phyloP scores from a whole-genome alignment of 257 asterid species.

The Agastache rugosa region DNA sequence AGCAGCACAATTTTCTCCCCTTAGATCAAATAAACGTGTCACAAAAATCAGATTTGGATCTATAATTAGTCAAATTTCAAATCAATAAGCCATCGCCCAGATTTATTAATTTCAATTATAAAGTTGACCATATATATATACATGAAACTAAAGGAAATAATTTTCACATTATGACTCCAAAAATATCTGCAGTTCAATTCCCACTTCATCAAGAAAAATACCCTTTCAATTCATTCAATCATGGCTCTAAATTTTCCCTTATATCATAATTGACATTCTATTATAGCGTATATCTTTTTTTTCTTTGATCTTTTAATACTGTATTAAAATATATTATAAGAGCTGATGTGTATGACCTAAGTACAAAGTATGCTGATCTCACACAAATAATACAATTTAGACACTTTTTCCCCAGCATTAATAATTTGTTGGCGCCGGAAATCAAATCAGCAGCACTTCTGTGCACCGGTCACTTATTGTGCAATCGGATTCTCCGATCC shows the following conservation, averaged over 20 bases:
- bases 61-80: constrained; percentile 21
- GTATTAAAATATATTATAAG: neutral
- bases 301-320: neutral
- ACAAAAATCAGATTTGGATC: constrained; percentile 35
- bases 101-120: constrained; percentile 20
- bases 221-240: neutral
- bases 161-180: constrained; percentile 9
- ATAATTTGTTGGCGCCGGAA: neutral
- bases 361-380: neutral
- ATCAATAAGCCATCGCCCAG: neutral
- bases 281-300: neutral
- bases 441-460: too few species aligned
- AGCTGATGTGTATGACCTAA: neutral
- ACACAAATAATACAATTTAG: neutral
- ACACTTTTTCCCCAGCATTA: neutral
- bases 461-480: too few species aligned
- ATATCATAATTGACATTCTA: constrained; percentile 15
- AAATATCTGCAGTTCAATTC: neutral
- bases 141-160: neutral
- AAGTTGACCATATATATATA: constrained; percentile 34
- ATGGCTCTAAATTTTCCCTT: neutral
- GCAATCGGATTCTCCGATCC: too few species aligned
- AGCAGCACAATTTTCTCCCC: constrained; percentile 21
- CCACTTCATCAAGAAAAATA: neutral
- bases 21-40: constrained; percentile 39